These are phyloP conservation scores for Xylaria scruposa DNA, from an alignment of 495 filamentous ascomycete species.

Conservation along the genomic window DNA sequence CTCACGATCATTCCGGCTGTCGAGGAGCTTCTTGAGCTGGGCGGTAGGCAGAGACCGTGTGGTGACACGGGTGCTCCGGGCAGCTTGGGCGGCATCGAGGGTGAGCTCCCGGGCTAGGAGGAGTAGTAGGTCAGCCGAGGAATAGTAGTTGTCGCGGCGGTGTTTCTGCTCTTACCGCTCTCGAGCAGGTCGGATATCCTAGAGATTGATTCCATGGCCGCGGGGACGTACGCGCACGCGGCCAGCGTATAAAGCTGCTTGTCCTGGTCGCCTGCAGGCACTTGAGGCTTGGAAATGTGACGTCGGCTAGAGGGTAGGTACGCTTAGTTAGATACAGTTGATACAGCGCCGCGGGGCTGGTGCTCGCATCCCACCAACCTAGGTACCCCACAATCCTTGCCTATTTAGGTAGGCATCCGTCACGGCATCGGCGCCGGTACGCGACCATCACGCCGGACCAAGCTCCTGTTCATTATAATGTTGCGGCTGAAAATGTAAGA, in stretches of 20 bases:
- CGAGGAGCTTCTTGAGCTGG: slow-evolving; percentile 92
- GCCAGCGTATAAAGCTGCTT: slow-evolving; percentile 36
- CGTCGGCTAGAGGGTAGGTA: slow-evolving; percentile 36
- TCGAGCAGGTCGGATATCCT: slow-evolving; percentile 92
- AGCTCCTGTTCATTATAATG: background rate
- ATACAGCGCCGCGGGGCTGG: slow-evolving; percentile 9
- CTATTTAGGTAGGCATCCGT: background rate
- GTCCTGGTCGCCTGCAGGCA: slow-evolving; percentile 20
- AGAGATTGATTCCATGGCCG: slow-evolving; percentile 88
- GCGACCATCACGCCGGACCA: background rate
- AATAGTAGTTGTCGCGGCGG: slow-evolving; percentile 12
- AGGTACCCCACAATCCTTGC: slow-evolving; percentile 1
- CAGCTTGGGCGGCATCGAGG: slow-evolving; percentile 90
- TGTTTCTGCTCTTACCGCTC: slow-evolving; percentile 66
- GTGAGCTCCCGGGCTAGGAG: slow-evolving; percentile 88
- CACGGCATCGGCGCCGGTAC: slow-evolving; percentile 6
- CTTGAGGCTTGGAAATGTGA: slow-evolving; percentile 35
- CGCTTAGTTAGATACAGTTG: background rate
- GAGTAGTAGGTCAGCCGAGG: slow-evolving; percentile 33
- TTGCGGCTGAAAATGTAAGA: background rate
- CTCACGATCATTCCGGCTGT: slow-evolving; percentile 91
- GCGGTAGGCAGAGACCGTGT: slow-evolving; percentile 57
- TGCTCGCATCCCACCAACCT: slow-evolving; percentile 1
- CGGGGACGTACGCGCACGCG: slow-evolving; percentile 27
- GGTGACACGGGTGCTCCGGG: slow-evolving; percentile 60